phyloP scores from a whole-genome alignment of 106 monocot species.

The Xerophyta viscosa region DNA sequence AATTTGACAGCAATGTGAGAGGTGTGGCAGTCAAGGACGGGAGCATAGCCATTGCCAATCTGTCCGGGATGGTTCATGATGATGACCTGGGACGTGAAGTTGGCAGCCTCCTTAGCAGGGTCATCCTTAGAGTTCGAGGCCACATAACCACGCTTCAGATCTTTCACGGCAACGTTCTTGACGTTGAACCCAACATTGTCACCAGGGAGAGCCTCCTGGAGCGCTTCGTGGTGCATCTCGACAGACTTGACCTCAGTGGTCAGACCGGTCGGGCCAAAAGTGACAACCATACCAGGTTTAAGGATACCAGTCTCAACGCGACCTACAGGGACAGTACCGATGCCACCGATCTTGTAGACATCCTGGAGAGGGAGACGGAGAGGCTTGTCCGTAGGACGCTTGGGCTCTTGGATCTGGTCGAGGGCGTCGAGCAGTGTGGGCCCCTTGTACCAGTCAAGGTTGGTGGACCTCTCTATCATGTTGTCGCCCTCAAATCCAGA shows the following conservation, averaged over 20 bases:
- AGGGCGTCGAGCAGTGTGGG: slow-evolving; percentile 59
- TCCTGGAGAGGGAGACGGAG: slow-evolving; percentile 55
- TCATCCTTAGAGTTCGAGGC: slow-evolving; percentile 57
- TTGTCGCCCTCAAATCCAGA: slow-evolving; percentile 28
- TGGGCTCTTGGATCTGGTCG: slow-evolving; percentile 46
- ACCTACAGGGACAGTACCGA: slow-evolving; percentile 41
- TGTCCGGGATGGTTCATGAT: slow-evolving; percentile 22
- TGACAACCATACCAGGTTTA: slow-evolving; percentile 30
- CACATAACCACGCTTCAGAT: slow-evolving; percentile 57
- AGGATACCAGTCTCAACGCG: slow-evolving; percentile 15
- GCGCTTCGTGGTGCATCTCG: slow-evolving; percentile 38
- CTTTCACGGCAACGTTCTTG: slow-evolving; percentile 63
- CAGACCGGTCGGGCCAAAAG: slow-evolving; percentile 30
- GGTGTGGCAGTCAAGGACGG: slow-evolving; percentile 52
- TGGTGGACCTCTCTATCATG: slow-evolving; percentile 62
- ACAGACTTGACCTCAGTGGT: slow-evolving; percentile 41
- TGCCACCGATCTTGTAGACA: slow-evolving; percentile 72
- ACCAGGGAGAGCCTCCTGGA: slow-evolving; percentile 41
- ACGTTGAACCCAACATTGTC: slow-evolving; percentile 70
- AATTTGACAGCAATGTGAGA: slow-evolving; percentile 55
- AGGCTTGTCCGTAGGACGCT: slow-evolving; percentile 42
- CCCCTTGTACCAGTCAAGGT: slow-evolving; percentile 71
- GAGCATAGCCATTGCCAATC: slow-evolving; percentile 43
- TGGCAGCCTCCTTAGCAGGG: slow-evolving; percentile 45
- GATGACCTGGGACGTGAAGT: slow-evolving; percentile 15